Evolutionary conservation across 345 rosid genomes (phyloP).

Genomic region (Gossypium herbaceum): DNA sequence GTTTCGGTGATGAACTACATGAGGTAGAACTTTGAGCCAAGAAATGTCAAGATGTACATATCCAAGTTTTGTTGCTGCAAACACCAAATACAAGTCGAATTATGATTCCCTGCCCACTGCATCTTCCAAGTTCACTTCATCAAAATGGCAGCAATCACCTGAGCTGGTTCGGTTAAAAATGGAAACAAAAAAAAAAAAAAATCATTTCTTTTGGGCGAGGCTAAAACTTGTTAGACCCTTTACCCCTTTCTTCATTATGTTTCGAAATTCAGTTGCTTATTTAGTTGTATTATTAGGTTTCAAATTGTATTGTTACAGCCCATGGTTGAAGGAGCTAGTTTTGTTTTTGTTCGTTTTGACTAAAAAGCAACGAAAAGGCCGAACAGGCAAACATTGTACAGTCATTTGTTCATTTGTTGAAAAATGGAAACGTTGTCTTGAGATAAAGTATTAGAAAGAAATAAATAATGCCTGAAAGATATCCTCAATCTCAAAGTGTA

Average conservation of each 20-base stretch:
- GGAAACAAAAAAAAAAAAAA: constrained; percentile 5
- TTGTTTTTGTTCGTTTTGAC: not conserved
- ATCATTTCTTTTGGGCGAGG: not conserved
- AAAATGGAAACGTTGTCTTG: constrained; percentile 25
- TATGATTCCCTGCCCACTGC: too few relatives aligned
- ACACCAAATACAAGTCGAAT: not conserved
- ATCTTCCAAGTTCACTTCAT: too few relatives aligned
- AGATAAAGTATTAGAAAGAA: constrained; percentile 19
- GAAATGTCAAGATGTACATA: constrained; percentile 47
- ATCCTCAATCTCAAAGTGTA: not conserved
- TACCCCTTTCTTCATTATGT: not conserved
- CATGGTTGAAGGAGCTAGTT: constrained; percentile 31
- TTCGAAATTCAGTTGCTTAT: constrained; percentile 21
- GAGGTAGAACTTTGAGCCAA: constrained; percentile 78
- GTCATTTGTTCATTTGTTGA: constrained; percentile 66
- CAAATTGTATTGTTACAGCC: constrained; percentile 12
- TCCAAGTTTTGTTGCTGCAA: constrained; percentile 38
- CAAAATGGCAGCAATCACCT: constrained; percentile 11
- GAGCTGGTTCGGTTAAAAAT: not conserved
- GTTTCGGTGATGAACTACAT: constrained; percentile 76
- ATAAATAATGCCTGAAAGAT: not conserved
- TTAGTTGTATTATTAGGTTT: constrained; percentile 14
- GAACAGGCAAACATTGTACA: constrained; percentile 39
- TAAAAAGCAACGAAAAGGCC: constrained; percentile 21
- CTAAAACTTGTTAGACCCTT: not conserved